phyloP scores from a whole-genome alignment of 768 basidiomycete species.

The Asterophora parasitica region DNA sequence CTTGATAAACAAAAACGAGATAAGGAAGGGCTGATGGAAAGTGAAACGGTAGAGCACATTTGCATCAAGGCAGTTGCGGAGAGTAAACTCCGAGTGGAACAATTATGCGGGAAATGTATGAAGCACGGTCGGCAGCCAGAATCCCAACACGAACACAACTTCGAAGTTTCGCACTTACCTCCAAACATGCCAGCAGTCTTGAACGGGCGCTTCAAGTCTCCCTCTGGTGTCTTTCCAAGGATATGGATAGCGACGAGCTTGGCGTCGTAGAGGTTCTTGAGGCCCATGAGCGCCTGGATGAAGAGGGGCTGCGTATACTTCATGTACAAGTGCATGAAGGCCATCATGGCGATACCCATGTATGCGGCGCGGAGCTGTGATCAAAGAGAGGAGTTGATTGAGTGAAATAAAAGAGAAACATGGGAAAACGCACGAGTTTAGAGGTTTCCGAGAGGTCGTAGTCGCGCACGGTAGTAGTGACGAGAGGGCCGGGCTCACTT shows the following conservation, averaged over 20 bases:
- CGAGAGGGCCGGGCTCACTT: slow-evolving; percentile 64
- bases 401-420: not conserved
- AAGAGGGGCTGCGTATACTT: slow-evolving; percentile 96
- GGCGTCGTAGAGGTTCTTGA: slow-evolving; percentile 86
- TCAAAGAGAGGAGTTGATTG: not conserved
- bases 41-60: too few species aligned
- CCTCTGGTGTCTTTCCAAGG: slow-evolving; percentile 72
- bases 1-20: not conserved
- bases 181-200: slow-evolving; percentile 73
- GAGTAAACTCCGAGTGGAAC: too few species aligned
- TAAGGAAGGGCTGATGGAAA: too few species aligned
- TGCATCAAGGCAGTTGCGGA: too few species aligned
- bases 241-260: slow-evolving; percentile 82
- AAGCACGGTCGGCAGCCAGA: too few species aligned
- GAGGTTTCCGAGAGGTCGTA: slow-evolving; percentile 89
- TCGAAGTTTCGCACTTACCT: slow-evolving; percentile 31
- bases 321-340: slow-evolving; percentile 89
- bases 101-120: too few species aligned
- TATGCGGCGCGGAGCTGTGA: slow-evolving; percentile 58
- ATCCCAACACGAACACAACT: too few species aligned
- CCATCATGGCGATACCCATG: slow-evolving; percentile 83
- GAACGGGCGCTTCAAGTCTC: slow-evolving; percentile 89
- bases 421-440: slow-evolving; percentile 55
- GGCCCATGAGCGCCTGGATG: slow-evolving; percentile 91
- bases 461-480: slow-evolving; percentile 90